Evolutionary conservation across 2,329 filamentous ascomycete species (phyloP), one percentile per base, ranked within the genome.

Genomic region (Fusarium nodosum): DNA sequence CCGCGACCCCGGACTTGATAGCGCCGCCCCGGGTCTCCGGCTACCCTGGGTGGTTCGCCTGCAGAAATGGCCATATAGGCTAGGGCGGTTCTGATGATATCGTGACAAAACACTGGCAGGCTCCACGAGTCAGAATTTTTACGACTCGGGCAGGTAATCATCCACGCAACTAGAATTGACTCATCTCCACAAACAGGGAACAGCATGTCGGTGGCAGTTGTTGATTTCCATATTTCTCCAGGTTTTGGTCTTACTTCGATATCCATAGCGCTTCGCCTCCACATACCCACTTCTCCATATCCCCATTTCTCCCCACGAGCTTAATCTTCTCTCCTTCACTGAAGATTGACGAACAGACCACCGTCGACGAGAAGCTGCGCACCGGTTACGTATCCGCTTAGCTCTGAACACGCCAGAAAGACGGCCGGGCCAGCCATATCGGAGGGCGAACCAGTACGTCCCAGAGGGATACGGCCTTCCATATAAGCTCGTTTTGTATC

Each of bases 281-380:
- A 22, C 58, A 39, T 71, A 58, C 46, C 60, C 62, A 58, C 45
- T 56, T 46, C 56, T 55, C 53, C 56, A 58, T 58, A 30, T 53
- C 60, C 38, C 54, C 53, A 71, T 56, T 65, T 66, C 66, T 68
- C 51, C 24, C 64, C 56, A 59, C 42, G 54, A 60, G 60, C 64
- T 72, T 56, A 54, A 66, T 71, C 56, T 55, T 70, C 59, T 54
- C 62, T 59, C 59, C 66, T 48, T 77, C 80, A 95, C 79, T 96
- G 93, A 73, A 97, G 82, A 79, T 97, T 97, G 18, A 97, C 94
- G 84, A 96, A 97, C 66, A 95, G 78, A 0, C 94, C 94, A 13
- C 94, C 94, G 79, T 97, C 94, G 16, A 97, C 94, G 67, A 97
- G 79, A 71, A 97, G 76, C 79, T 96, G 93, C 18, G 93, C 90